Base-by-base conservation (phyloP, 192 early-diverging fungal genomes). In the Coemansia sp. region DNA sequence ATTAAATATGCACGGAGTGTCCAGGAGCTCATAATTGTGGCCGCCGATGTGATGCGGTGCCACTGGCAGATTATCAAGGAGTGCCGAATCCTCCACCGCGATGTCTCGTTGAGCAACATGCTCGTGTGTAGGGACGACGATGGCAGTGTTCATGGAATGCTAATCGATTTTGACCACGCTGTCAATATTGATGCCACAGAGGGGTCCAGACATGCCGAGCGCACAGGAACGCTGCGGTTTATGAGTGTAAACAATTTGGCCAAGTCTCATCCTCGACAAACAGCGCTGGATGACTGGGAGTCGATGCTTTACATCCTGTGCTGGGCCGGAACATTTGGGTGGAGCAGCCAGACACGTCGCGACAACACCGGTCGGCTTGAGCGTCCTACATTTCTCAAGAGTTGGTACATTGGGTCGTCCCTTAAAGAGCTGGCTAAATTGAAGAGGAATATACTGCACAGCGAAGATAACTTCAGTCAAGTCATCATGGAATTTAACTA, bases 131-230 rank as follows among this genome's bases (percentile, higher is more conserved):
- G 68, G 8, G 42, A 65, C 32, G 40, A 19, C 19, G 18, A 18
- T 18, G 39, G 40, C 9, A n/a, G 2, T 4, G 67, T 59, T 23
- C 56, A 60, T 57, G 74, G 74, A 2, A 52, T 76, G 53, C 63
- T 76, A 12, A 76, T 76, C 41, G 74, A 76, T n/a, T 76, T 70
- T 57, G 74, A 76, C 45, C 43, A 63, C 39, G 68, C 74, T 4
- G 44, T 76, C 23, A 42, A 66, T 40, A 52, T 50, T 6, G 59
- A 23, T 9, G 58, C 16, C 38, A 16, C 37, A 9, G 38, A 45
- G 21, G 45, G 44, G 4, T 10, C 45, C 3, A 15, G 23, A 3
- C 56, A 23, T 5, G 38, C 70, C 4, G 70, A 63, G 42, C 59
- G 71, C 44, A 64, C 67, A 0, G 76, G 76, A 6, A 78, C 71